These are phyloP conservation scores for Dictyostelium discoideum DNA, from an alignment of 78 protist genomes.

Conservation along the genomic window dicty_2.7 NC_007088.5:6577501-6578000, in stretches of 20 bases:
- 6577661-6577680: constrained; percentile 38
- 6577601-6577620: not conserved
- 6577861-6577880: constrained; percentile 13
- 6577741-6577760: not conserved
- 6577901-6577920: not conserved
- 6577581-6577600: not conserved
- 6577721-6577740: not conserved
- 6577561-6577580: not conserved
- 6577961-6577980: too few relatives aligned
- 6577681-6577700: constrained; percentile 1
- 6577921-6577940: too few relatives aligned
- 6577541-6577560: constrained; percentile 23
- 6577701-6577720: constrained; percentile 17
- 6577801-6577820: constrained; percentile 3
- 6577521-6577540: not conserved
- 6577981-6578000: too few relatives aligned
- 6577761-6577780: not conserved
- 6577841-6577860: not conserved
- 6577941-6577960: too few relatives aligned
- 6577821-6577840: constrained; percentile 13
- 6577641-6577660: not conserved
- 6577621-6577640: constrained; percentile 7
- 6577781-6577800: constrained; percentile 45
- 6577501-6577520: constrained; percentile 16
- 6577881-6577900: constrained; percentile 61